Conservation (phyloP, 2,329 filamentous ascomycete genomes). For the Hypoxylon sp. region DNA sequence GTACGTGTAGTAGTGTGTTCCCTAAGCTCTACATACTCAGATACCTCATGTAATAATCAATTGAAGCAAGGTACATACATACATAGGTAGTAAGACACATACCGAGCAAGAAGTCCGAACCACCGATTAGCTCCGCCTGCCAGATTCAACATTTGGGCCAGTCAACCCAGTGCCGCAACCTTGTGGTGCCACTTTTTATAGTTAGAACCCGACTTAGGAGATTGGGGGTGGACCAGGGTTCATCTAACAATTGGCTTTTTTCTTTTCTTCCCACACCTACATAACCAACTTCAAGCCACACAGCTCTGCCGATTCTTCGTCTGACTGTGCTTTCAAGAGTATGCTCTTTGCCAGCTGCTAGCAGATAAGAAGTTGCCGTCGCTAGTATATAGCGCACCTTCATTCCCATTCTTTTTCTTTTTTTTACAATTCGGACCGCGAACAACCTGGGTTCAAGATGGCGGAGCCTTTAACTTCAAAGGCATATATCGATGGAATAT, state of each 20-base stretch:
- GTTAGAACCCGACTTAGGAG: conserved; percentile 33
- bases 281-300: conserved; percentile 3
- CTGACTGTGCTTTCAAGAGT: conserved; percentile 7
- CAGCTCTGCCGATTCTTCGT: conserved; percentile 3
- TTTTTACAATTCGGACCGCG: conserved; percentile 14
- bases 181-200: conserved; percentile 24
- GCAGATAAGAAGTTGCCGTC: conserved; percentile 2
- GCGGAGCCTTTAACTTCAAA: conserved; percentile 58
- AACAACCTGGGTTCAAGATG: conserved; percentile 45
- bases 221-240: conserved; percentile 5
- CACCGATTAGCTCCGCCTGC: conserved; percentile 20
- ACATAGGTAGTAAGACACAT: too few species aligned
- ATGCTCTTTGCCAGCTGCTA: conserved; percentile 21
- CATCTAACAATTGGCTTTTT: conserved; percentile 9
- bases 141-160: conserved; percentile 14
- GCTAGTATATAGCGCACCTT: conserved; percentile 6
- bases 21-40: too few species aligned
- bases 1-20: too few species aligned
- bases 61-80: too few species aligned
- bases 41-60: too few species aligned
- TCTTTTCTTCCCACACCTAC: conserved; percentile 6
- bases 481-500: conserved; percentile 79
- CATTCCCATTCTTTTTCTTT: too few species aligned
- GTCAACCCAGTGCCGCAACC: conserved; percentile 11
- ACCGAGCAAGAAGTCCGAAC: conserved; percentile 7